Conservation (phyloP, 139 green algal species). For the Chlorella sp. region DNA sequence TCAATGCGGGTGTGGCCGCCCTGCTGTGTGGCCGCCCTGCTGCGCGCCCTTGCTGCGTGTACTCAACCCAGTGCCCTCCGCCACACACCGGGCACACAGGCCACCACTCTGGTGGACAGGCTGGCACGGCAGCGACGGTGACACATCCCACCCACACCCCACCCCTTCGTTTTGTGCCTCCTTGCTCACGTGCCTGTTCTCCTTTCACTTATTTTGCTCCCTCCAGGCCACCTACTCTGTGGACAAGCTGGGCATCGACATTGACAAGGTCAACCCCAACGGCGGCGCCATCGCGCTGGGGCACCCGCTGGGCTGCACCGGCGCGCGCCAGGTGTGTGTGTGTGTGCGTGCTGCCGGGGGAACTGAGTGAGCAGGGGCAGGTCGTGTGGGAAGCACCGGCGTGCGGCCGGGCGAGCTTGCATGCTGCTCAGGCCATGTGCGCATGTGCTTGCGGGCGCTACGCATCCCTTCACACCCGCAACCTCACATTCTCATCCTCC, state of each 20-base stretch:
- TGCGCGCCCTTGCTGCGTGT: too few relatives aligned
- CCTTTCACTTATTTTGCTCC: not conserved
- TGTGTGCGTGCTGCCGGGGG: not conserved
- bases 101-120: slow-evolving; percentile 84
- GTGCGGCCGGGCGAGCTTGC: not conserved
- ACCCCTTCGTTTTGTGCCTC: not conserved
- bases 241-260: slow-evolving; percentile 88
- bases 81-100: slow-evolving; percentile 73
- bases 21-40: too few relatives aligned
- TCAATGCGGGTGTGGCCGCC: too few relatives aligned
- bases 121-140: slow-evolving; percentile 91
- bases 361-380: not conserved
- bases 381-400: not conserved
- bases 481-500: not conserved
- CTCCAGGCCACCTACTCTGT: slow-evolving; percentile 89
- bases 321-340: slow-evolving; percentile 47
- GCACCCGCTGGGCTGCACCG: slow-evolving; percentile 93
- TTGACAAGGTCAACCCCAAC: slow-evolving; percentile 95
- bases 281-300: slow-evolving; percentile 97
- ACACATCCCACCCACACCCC: too few relatives aligned
- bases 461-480: not conserved
- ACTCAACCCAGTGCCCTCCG: not conserved
- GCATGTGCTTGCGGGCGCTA: not conserved
- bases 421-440: not conserved
- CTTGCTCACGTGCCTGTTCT: not conserved